Conservation (phyloP, 192 early-diverging fungal genomes). For the Rhizophagus prolifer region DNA sequence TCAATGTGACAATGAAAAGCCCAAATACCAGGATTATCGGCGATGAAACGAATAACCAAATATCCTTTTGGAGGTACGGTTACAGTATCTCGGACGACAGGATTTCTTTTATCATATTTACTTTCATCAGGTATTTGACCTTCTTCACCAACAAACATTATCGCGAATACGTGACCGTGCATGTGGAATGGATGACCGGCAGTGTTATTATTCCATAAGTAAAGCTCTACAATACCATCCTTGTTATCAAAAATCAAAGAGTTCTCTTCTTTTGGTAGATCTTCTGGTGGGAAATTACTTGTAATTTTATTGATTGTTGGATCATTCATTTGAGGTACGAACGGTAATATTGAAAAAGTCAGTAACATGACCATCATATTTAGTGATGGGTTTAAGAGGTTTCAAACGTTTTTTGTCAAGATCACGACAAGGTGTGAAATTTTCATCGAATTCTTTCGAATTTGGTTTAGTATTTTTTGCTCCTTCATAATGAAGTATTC, state of each 20-base stretch:
- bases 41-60: slow-evolving; percentile 29
- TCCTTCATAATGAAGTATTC: slow-evolving; percentile 24
- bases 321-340: too few species aligned
- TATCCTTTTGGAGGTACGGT: slow-evolving; percentile 34
- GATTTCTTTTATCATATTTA: slow-evolving; percentile 27
- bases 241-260: neutral
- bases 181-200: neutral
- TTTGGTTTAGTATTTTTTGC: neutral
- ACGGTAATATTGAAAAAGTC: too few species aligned
- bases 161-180: slow-evolving; percentile 42
- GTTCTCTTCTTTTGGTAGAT: neutral
- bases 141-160: slow-evolving; percentile 33
- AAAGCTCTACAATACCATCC: neutral
- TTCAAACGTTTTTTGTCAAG: too few species aligned
- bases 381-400: too few species aligned
- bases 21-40: slow-evolving; percentile 45
- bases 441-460: neutral
- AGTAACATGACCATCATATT: too few species aligned
- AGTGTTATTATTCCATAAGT: neutral
- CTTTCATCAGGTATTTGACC: slow-evolving; percentile 29
- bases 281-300: neutral
- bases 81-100: slow-evolving; percentile 36
- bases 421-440: too few species aligned
- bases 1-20: slow-evolving; percentile 48
- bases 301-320: too few species aligned